Base-by-base conservation (phyloP, 2,329 filamentous ascomycete species). In the Ophiostoma perfectum region DNA sequence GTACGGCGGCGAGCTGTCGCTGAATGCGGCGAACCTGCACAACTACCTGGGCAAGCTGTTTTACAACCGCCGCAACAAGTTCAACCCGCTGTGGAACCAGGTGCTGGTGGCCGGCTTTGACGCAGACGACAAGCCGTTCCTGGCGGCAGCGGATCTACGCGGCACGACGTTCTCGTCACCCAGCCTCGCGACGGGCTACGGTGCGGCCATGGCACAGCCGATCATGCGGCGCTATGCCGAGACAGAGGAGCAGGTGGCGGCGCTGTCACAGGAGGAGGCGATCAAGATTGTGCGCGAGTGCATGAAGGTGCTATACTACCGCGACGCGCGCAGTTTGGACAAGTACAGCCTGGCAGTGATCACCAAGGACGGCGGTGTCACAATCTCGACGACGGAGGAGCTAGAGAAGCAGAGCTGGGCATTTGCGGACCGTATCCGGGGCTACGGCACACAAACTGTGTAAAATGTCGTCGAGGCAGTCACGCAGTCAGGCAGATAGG, bases 291-390 rank as follows among this genome's bases (percentile, higher is more conserved):
- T 99, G 76, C 90, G 90, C 82, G 91, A 97, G 81, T 97, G 93
- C 80, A 93, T 99, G 91, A 98, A 98, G 86, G 94, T 98, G 67
- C 84, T 99, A 70, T 99, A 91, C 83, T 99, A 99, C 84, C 87
- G 95, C 75, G 95, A 99, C 80, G 95, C 95, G 62, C 88, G 95
- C 79, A 96, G 91, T 81, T 81, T 95, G 80, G 93, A 97, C 80
- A 85, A 86, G 74, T 99, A 97, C 82, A 95, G 91, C 72, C 89
- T 98, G 77, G 94, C 94, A 27, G 85, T 98, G 67, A 85, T 99
- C 68, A 95, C 91, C 68, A 90, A 92, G 80, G 91, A 92, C 65
- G 92, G 91, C 65, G 92, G 91, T n/a, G 88, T 98, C 70, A 90
- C 96, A 68, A 78, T 97, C 73, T 89, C 89, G 78, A 88, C 96